phyloP scores from a whole-genome alignment of 371 early-diverging fungal genomes.

The Conidiobolus incongruus region DNA sequence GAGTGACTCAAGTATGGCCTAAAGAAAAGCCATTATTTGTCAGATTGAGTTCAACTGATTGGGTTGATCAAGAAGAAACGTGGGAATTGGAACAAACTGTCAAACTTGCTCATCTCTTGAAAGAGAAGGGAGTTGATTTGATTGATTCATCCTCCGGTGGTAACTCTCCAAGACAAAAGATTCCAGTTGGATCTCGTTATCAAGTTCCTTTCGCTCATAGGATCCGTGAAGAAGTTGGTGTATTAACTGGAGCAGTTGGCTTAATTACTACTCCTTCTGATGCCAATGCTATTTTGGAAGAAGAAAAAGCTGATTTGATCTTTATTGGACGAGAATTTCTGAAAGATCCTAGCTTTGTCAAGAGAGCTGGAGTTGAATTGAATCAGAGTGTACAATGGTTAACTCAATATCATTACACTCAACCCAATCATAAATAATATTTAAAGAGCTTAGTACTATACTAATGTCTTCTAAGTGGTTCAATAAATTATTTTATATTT shows the following conservation, averaged over 20 bases:
- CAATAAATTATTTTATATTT: too few relatives aligned
- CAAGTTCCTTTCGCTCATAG: too few relatives aligned
- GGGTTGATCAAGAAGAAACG: conserved; percentile 20
- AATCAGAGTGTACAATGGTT: conserved; percentile 33
- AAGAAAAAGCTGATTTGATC: conserved; percentile 46
- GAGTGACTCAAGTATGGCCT: conserved; percentile 47
- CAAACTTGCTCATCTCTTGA: conserved; percentile 22
- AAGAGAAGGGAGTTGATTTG: conserved; percentile 47
- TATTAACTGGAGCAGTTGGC: conserved; percentile 50
- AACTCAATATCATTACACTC: conserved; percentile 28
- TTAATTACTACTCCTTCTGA: conserved; percentile 32
- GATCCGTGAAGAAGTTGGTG: conserved; percentile 19
- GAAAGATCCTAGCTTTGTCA: conserved; percentile 31
- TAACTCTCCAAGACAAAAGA: conserved; percentile 18
- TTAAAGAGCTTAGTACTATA: too few relatives aligned
- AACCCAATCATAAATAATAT: neutral
- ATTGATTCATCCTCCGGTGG: conserved; percentile 52
- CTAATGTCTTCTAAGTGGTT: too few relatives aligned
- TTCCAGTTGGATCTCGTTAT: too few relatives aligned
- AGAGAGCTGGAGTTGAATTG: conserved; percentile 25
- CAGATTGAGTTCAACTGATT: conserved; percentile 56
- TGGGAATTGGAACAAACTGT: conserved; percentile 48
- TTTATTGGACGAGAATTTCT: conserved; percentile 52
- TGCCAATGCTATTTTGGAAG: conserved; percentile 39
- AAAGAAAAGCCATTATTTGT: too few relatives aligned